A percentile compares a stretch with the other conserved stretches of the same genome.
Conservation (phyloP, 1,139 yeast species). For the Pneumocystis canis region DNA sequence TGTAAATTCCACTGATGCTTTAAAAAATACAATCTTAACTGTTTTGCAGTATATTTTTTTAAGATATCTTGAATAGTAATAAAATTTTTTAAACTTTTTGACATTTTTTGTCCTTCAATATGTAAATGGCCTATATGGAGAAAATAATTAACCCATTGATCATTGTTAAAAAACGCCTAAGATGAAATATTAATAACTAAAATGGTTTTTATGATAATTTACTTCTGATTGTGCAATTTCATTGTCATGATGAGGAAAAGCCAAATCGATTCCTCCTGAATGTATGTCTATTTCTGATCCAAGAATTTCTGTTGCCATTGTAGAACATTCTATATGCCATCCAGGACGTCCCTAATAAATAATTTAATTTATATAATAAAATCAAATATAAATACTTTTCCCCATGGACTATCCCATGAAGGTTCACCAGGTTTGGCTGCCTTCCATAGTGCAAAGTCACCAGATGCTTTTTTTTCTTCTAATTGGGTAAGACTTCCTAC, state of each 20-base stretch:
- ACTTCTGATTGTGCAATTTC: conserved; percentile 87
- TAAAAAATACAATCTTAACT: conserved; percentile 79
- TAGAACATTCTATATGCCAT: conserved; percentile 99
- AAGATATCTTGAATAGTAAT: conserved; percentile 90
- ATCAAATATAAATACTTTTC: conserved; percentile 24
- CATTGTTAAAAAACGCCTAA: conserved; percentile 61
- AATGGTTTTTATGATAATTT: not conserved
- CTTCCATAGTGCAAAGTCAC: conserved; percentile 95
- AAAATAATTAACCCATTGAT: conserved; percentile 94
- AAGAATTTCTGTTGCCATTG: conserved; percentile 85
- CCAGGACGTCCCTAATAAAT: conserved; percentile 73
- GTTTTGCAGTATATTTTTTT: conserved; percentile 50
- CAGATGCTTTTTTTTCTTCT: conserved; percentile 47
- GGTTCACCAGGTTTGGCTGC: conserved; percentile 97
- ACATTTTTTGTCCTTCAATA: conserved; percentile 97
- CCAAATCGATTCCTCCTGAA: conserved; percentile 92
- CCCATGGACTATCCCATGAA: conserved; percentile 91
- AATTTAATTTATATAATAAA: not conserved
- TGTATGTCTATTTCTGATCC: conserved; percentile 85
- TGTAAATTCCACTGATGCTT: conserved; percentile 86
- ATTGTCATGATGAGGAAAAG: conserved; percentile 98
- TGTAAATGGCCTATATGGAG: conserved; percentile 94
- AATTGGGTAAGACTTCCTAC: conserved; percentile 25
- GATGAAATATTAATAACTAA: not conserved
- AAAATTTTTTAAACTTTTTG: conserved; percentile 84